A percentile compares a stretch with the other conserved stretches of the same genome.
phyloP scores from a whole-genome alignment of 306 rosid genomes.

The Vachellia pachyceras region DNA sequence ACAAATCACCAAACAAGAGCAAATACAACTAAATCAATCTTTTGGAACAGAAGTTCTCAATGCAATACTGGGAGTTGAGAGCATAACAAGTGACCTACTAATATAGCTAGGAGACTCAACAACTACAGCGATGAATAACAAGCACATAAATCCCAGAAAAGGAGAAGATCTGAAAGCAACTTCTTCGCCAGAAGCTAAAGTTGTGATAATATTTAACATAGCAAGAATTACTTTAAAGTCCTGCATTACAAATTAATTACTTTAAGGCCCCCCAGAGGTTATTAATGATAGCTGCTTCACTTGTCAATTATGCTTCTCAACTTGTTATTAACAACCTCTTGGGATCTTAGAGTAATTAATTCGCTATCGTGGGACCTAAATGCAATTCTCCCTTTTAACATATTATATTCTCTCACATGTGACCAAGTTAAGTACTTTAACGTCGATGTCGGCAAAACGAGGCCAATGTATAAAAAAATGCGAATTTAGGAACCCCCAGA shows the following conservation, averaged over 20 bases:
- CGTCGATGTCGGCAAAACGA: constrained; percentile 45
- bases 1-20: neutral
- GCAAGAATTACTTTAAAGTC: too few species aligned
- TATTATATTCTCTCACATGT: constrained; percentile 43
- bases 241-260: too few species aligned
- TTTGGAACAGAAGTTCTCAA: constrained; percentile 16
- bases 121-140: constrained; percentile 12
- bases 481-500: constrained; percentile 34
- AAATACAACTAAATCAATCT: neutral
- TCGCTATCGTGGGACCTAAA: too few species aligned
- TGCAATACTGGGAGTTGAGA: neutral
- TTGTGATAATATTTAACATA: constrained; percentile 21
- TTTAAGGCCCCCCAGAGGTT: too few species aligned
- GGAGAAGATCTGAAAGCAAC: constrained; percentile 37
- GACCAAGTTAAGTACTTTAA: constrained; percentile 35
- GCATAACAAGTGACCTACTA: constrained; percentile 10
- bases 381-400: too few species aligned
- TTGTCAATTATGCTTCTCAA: too few species aligned
- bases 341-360: too few species aligned
- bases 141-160: constrained; percentile 12
- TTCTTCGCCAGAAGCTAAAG: constrained; percentile 40
- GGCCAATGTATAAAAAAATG: constrained; percentile 34
- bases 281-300: too few species aligned
- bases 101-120: constrained; percentile 20
- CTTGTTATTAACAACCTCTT: too few species aligned